These are phyloP conservation scores for Fusarium papillatum DNA, from an alignment of 2,329 filamentous ascomycete genomes.

Conservation along the genomic window DNA sequence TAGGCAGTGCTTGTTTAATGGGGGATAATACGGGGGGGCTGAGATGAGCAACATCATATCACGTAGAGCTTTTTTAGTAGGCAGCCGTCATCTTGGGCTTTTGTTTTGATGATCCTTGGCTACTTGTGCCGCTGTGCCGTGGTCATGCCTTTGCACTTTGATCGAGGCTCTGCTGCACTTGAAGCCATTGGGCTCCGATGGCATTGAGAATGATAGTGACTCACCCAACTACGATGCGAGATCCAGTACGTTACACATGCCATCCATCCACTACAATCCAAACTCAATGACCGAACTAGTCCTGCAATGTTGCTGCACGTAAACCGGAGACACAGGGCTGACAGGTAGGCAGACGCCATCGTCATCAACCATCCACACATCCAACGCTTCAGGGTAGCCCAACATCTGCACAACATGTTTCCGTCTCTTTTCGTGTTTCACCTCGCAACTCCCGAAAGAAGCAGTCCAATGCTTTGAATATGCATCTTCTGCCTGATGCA, in stretches of 20 bases:
- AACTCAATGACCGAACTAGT: conserved; percentile 4
- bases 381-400: conserved; percentile 1
- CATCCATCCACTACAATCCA: background rate
- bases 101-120: background rate
- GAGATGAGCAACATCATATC: background rate
- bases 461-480: background rate
- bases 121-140: conserved; percentile 1
- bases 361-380: conserved; percentile 7
- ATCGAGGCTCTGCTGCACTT: conserved; percentile 21
- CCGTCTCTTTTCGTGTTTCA: conserved; percentile 6
- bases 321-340: conserved; percentile 30
- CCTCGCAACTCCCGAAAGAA: conserved; percentile 16
- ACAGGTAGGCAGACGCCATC: conserved; percentile 17
- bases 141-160: conserved; percentile 8
- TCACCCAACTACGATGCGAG: conserved; percentile 18
- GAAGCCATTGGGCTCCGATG: background rate
- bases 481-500: conserved; percentile 10
- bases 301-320: conserved; percentile 13
- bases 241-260: conserved; percentile 15
- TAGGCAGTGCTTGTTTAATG: conserved; percentile 27
- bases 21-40: background rate
- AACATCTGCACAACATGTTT: conserved; percentile 6
- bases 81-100: conserved; percentile 5
- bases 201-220: conserved; percentile 26
- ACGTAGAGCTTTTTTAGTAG: conserved; percentile 1